Base-by-base conservation (phyloP, 495 filamentous ascomycete genomes). In the Margaritispora aquatica region DNA sequence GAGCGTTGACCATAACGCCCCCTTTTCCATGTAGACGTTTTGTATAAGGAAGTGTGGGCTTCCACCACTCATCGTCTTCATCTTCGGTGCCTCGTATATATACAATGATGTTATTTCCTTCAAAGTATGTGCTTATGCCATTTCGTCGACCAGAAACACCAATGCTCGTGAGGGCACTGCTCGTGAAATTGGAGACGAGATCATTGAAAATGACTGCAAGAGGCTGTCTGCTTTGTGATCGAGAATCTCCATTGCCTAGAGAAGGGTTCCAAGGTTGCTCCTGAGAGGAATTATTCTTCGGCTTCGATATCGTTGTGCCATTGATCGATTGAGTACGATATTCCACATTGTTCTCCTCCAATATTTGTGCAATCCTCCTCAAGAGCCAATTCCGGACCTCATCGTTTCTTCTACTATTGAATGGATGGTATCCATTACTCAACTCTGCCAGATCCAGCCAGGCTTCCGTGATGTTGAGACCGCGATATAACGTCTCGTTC, bases 81-180 rank as follows among this genome's bases (percentile, higher is more conserved):
- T 95, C 90, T 57, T 88, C 82, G 50, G 78, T 84, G 11, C 94
- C 94, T 26, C 87, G 84, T 61, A 98, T 87, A 66, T 96, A 96
- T 15, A 97, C 86, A 53, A 96, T 83, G 64, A 97, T 87, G 66
- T 98, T 98, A 34, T 84, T 94, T 20, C 90, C 90, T 73, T 97
- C 92, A 63, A 93, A 96, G 66, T 97, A 97, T 10, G 84, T 81
- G 44, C 77, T 87, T 36, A 78, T 67, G 20, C 77, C 80, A 27
- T 50, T 21, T 20, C 52, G 51, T 58, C 63, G 51, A 9, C 65
- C 63, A 23, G 19, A 51, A 26, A 61, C 58, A 20, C 62, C 64
- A 26, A 60, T 66, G 1, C 60, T 60, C 5, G 31, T 57, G 41
- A 54, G 29, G n/a, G 64, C 55, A 8, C 69, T 74, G 50, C 71